Conservation (phyloP, 1,139 yeast genomes). For the Spencermartinsiella ligniputridi region DNA sequence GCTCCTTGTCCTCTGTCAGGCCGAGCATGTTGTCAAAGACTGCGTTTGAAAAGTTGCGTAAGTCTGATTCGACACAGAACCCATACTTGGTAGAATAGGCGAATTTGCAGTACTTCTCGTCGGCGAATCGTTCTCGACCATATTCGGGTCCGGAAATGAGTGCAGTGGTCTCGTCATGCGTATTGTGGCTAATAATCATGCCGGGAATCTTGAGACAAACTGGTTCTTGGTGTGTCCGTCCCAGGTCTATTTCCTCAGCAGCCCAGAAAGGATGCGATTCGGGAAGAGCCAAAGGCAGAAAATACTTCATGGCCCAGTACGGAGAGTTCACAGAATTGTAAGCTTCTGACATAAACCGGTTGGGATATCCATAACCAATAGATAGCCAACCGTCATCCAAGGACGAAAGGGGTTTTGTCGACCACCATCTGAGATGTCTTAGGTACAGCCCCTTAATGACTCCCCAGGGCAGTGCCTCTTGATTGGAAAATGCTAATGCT, state of each 20-base stretch:
- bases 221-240: constrained; percentile 10
- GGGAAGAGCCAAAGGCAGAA: constrained; percentile 23
- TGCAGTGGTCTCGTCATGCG: constrained; percentile 24
- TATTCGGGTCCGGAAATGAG: constrained; percentile 29
- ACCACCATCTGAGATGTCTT: constrained; percentile 32
- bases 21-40: constrained; percentile 23
- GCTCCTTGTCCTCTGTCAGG: constrained; percentile 18
- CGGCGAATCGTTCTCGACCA: constrained; percentile 19
- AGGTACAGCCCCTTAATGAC: constrained; percentile 28
- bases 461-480: constrained; percentile 25
- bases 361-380: constrained; percentile 32
- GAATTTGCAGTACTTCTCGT: constrained; percentile 33
- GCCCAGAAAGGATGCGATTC: constrained; percentile 25
- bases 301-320: constrained; percentile 32
- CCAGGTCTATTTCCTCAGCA: constrained; percentile 18
- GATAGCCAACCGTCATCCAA: constrained; percentile 25
- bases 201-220: constrained; percentile 13
- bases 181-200: constrained; percentile 23
- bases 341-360: constrained; percentile 28
- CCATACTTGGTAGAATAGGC: constrained; percentile 34
- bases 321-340: constrained; percentile 35
- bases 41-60: constrained; percentile 21
- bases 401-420: constrained; percentile 26
- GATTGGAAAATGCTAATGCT: constrained; percentile 25
- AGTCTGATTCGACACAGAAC: constrained; percentile 27